Evolutionary conservation across 2,329 filamentous ascomycete species (phyloP).

Genomic region (Colletotrichum incanum): DNA sequence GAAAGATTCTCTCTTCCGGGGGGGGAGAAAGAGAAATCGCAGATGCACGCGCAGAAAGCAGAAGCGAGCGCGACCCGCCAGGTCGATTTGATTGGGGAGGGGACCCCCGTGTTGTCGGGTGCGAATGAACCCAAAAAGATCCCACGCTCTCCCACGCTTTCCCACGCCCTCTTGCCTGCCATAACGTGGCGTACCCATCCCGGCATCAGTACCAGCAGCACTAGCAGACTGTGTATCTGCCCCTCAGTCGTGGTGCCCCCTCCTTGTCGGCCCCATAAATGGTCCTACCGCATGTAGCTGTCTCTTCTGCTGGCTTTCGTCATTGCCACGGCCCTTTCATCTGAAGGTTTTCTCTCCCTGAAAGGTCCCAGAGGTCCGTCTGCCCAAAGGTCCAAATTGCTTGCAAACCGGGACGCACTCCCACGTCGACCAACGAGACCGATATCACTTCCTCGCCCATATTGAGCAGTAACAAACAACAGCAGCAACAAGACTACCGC

Average conservation of each 20-base stretch:
- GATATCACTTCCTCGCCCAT: not conserved
- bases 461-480: not conserved
- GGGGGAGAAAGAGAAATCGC: too few relatives aligned
- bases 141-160: conserved; percentile 1
- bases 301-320: conserved; percentile 38
- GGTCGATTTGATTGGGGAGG: not conserved
- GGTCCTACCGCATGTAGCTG: conserved; percentile 35
- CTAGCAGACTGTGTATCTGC: not conserved
- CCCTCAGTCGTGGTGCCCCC: conserved; percentile 22
- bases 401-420: not conserved
- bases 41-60: not conserved
- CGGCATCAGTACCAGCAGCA: not conserved
- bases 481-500: not conserved
- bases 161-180: conserved; percentile 2
- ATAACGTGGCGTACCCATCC: conserved; percentile 15
- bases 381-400: conserved; percentile 12
- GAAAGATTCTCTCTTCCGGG: not conserved
- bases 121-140: conserved; percentile 17
- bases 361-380: not conserved
- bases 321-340: conserved; percentile 43
- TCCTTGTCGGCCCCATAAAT: conserved; percentile 40
- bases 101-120: conserved; percentile 30
- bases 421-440: conserved; percentile 3
- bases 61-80: not conserved
- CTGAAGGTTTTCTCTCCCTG: conserved; percentile 38